These are phyloP conservation scores for Novymonas esmeraldas DNA, from an alignment of 208 protist genomes.

Conservation along the genomic window DNA sequence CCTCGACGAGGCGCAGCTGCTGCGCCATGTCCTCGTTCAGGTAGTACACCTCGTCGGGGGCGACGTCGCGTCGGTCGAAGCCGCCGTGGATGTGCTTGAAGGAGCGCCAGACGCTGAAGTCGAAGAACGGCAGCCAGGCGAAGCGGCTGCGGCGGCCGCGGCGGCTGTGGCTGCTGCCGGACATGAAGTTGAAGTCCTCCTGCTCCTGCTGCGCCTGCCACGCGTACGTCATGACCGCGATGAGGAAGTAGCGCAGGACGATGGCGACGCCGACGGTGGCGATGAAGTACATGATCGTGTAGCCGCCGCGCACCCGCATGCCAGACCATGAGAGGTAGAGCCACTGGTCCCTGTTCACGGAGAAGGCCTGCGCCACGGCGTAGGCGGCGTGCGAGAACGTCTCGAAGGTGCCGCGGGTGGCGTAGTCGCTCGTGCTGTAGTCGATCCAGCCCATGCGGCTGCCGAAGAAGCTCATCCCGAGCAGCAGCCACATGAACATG, in stretches of 20 bases:
- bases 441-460: conserved; percentile 65
- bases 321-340: conserved; percentile 85
- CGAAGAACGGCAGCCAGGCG: conserved; percentile 80
- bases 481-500: conserved; percentile 92
- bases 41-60: conserved; percentile 89
- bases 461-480: conserved; percentile 94
- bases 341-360: conserved; percentile 85
- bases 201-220: conserved; percentile 82
- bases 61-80: conserved; percentile 86
- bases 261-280: conserved; percentile 70
- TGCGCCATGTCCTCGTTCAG: conserved; percentile 88
- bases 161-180: conserved; percentile 32
- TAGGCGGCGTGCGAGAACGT: conserved; percentile 83
- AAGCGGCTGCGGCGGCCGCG: conserved; percentile 19
- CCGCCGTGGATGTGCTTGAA: conserved; percentile 93
- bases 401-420: conserved; percentile 74
- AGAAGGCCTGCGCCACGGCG: conserved; percentile 88
- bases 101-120: conserved; percentile 91
- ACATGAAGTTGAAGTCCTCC: conserved; percentile 59
- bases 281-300: conserved; percentile 91
- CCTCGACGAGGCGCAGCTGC: conserved; percentile 79
- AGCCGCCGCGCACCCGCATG: conserved; percentile 77
- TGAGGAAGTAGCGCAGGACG: conserved; percentile 89
- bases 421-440: conserved; percentile 38
- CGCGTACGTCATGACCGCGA: conserved; percentile 83